Base-by-base conservation (phyloP, 2,329 filamentous ascomycete species). In the Ophiostoma angusticollis region DNA sequence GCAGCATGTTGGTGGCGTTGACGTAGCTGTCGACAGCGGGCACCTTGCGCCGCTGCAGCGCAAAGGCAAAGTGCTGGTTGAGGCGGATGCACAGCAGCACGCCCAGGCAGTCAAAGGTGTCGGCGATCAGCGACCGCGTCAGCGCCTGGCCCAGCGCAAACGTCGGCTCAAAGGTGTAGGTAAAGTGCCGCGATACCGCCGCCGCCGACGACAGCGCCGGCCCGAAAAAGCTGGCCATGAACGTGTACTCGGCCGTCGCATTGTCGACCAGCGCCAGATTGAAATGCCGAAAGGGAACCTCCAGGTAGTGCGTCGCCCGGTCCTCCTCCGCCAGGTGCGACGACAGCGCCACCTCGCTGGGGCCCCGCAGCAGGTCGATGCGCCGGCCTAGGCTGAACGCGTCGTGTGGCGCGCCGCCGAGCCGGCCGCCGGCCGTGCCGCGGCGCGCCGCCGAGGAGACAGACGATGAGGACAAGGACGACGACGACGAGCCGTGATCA, bases 241-340 rank as follows among this genome's bases (percentile, higher is more conserved):
- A 96, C 3, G 84, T 86, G 60, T 96, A 98, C 58, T 98, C 93
- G 24, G 87, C 83, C 2, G 83, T 87, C 1, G 86, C 82, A 51
- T 98, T 98, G 60, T 98, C 91, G 46, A 95, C 72, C 16, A 98
- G 67, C 0, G 91, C 89, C 32, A 94, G 72, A 53, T 96, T 96
- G 65, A 94, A 95, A 54, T 93, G 87, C 29, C 86, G 78, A 58
- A 98, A 98, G 0, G 85, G 82, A 0, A 82, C 71, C 62, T 98
- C 91, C 6, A 95, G 71, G 49, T 93, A 91, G 54, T 96, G 87
- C 1, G 77, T 38, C 29, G 35, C 16, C 49, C 85, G 80, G 53
- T 93, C 85, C 56, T 96, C 89, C 58, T 96, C 91, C 1, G 86
- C 87, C 7, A 94, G 64, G 54, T 93, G 87, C 0, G 89, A 89